Conservation (phyloP, 306 rosid genomes). For the Sechiopsis laciniata region DNA sequence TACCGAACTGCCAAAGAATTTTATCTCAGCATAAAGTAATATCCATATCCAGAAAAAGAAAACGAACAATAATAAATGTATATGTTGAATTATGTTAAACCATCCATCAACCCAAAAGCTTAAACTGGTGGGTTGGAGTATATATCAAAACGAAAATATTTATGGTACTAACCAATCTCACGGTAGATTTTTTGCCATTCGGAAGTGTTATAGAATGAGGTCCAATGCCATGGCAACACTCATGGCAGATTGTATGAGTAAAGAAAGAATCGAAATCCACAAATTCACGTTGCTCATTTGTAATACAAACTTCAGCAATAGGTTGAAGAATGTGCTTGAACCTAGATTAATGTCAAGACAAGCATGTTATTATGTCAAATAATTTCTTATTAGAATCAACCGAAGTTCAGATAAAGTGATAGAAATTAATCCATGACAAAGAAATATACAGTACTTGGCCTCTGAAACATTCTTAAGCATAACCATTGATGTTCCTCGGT, state of each 20-base stretch:
- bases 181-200: conserved; percentile 75
- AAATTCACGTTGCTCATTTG: conserved; percentile 57
- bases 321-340: conserved; percentile 81
- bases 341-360: conserved; percentile 42
- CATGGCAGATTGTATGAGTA: conserved; percentile 91
- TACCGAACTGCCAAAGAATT: conserved; percentile 62
- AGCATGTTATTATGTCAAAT: conserved; percentile 18
- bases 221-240: conserved; percentile 99
- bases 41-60: neutral
- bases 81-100: too few species aligned
- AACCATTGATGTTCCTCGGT: conserved; percentile 90
- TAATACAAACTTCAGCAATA: conserved; percentile 65
- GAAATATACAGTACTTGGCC: conserved; percentile 62
- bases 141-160: conserved; percentile 14
- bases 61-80: conserved; percentile 1
- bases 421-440: conserved; percentile 22
- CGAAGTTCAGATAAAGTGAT: conserved; percentile 14
- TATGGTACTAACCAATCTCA: conserved; percentile 69
- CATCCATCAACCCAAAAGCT: too few species aligned
- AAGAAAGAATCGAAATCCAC: conserved; percentile 94
- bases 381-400: conserved; percentile 12
- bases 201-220: conserved; percentile 91
- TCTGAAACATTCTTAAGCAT: conserved; percentile 95
- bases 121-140: neutral
- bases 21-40: neutral